phyloP scores from a whole-genome alignment of 371 early-diverging fungal genomes.

The Syncephalis plumigaleata region DNA sequence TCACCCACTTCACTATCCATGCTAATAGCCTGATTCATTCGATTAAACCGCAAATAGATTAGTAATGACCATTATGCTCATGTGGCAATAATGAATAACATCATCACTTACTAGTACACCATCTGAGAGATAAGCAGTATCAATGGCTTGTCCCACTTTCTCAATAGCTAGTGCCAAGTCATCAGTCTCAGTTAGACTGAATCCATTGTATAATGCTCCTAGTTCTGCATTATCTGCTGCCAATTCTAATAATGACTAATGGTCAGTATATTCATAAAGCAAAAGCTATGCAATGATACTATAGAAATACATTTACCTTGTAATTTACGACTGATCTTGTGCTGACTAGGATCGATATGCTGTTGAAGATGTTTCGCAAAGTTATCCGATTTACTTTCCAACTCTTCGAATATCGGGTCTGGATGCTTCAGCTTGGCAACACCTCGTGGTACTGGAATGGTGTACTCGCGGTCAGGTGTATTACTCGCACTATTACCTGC shows the following conservation, averaged over 20 bases:
- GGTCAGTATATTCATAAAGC: background rate
- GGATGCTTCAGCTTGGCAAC: conserved; percentile 35
- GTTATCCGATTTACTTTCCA: conserved; percentile 44
- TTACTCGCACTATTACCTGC: conserved; percentile 4
- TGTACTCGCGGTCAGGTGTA: conserved; percentile 5
- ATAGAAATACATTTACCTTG: background rate
- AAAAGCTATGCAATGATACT: background rate
- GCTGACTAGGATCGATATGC: background rate
- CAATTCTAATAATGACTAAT: conserved; percentile 18
- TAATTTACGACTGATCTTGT: background rate
- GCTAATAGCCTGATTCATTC: conserved; percentile 18
- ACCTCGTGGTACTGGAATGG: conserved; percentile 35
- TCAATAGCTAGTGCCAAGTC: conserved; percentile 71
- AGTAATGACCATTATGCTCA: background rate
- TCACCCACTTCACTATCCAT: conserved; percentile 69
- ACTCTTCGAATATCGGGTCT: conserved; percentile 51
- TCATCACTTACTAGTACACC: conserved; percentile 31
- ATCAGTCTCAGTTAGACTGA: conserved; percentile 67
- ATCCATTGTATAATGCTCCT: conserved; percentile 85
- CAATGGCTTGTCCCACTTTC: conserved; percentile 77
- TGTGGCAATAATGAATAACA: background rate
- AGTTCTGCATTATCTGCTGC: conserved; percentile 69
- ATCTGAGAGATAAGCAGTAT: conserved; percentile 59
- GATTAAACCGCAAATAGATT: background rate
- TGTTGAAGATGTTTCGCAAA: conserved; percentile 32